Base-by-base conservation (phyloP, 305 asterid genomes). In the Solanum chacoense region DNA sequence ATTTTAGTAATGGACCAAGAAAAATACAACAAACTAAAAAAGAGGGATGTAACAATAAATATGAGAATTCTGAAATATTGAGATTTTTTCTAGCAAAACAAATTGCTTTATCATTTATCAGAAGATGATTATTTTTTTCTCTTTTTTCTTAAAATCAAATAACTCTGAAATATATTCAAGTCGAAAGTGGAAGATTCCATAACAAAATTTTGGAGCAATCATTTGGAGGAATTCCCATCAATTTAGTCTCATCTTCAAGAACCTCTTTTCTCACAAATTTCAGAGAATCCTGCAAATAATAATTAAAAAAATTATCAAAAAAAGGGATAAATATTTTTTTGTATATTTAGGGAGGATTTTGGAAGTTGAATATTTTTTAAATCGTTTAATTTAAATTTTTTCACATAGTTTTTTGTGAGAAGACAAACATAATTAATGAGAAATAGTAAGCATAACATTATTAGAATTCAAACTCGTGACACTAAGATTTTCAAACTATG, bases 191-290 rank as follows among this genome's bases (percentile, higher is more conserved):
- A 81, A 95, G 91, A 91, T 90, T 91, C 98, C 98, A 95, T 1
- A 94, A 86, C 89, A 94, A 55, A 91, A 94, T 89, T 90, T 90
- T 92, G 36, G 96, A 94, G 93, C 98, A 95, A 89, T 90, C 94
- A 63, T 90, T 90, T 14, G 89, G 85, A 22, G 97, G 95, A 88
- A 95, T 91, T 50, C 96, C 98, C 92, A 92, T 94, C 90, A 95
- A 90, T 84, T 94, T 94, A 3, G 96, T 91, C 80, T 94, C 98
- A 90, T 93, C 98, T 88, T 95, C 97, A 88, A 94, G 95, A 86
- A 94, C 94, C 87, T 95, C 98, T 20, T 95, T 92, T 86, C 94
- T 93, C 74, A 95, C 93, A 89, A 94, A 94, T 74, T 92, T 94
- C 28, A 94, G 87, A 63, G 96, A 92, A 91, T 95, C 94, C 98